Evolutionary conservation across 1,284 basidiomycete species (phyloP).

Genomic region (Paramarasmius palmivorus): DNA sequence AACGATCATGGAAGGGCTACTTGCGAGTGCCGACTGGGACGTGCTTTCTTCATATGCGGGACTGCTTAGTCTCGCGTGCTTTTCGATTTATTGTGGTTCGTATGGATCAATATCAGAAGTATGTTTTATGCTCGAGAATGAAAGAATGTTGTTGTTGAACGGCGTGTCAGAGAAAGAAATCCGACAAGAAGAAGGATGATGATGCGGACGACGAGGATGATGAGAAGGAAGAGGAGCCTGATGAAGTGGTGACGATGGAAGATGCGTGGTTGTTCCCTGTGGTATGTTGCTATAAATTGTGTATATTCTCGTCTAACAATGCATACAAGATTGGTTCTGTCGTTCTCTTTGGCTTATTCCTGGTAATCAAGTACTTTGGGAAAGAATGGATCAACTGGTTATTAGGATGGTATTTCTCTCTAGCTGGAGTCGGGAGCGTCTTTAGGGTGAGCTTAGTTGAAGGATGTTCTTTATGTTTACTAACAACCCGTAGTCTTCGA

Average conservation of each 20-base stretch:
- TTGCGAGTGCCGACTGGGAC: slow-evolving; percentile 46
- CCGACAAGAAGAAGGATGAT: slow-evolving; percentile 14
- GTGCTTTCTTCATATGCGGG: slow-evolving; percentile 68
- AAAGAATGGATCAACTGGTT: slow-evolving; percentile 82
- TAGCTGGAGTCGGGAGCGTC: slow-evolving; percentile 65
- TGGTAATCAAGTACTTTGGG: slow-evolving; percentile 76
- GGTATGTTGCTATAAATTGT: slow-evolving; percentile 34
- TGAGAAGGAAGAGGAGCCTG: slow-evolving; percentile 53
- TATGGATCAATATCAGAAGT: slow-evolving; percentile 64
- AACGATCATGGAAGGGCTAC: not conserved
- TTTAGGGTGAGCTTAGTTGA: slow-evolving; percentile 55
- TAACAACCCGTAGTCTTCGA: slow-evolving; percentile 35
- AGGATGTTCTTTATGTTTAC: not conserved
- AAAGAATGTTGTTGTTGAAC: slow-evolving; percentile 19
- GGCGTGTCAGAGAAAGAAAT: slow-evolving; percentile 20
- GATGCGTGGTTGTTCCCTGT: slow-evolving; percentile 82
- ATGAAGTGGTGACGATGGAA: slow-evolving; percentile 49
- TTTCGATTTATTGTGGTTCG: slow-evolving; percentile 68
- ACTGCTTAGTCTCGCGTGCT: slow-evolving; percentile 58
- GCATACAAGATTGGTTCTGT: slow-evolving; percentile 61
- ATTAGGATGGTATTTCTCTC: slow-evolving; percentile 75
- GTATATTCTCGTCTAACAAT: not conserved
- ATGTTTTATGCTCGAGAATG: slow-evolving; percentile 6
- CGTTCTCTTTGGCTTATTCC: slow-evolving; percentile 67
- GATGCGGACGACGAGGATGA: slow-evolving; percentile 47